Conservation (phyloP, 352 stramenopile genomes). For the Globisporangium emineosum region DNA sequence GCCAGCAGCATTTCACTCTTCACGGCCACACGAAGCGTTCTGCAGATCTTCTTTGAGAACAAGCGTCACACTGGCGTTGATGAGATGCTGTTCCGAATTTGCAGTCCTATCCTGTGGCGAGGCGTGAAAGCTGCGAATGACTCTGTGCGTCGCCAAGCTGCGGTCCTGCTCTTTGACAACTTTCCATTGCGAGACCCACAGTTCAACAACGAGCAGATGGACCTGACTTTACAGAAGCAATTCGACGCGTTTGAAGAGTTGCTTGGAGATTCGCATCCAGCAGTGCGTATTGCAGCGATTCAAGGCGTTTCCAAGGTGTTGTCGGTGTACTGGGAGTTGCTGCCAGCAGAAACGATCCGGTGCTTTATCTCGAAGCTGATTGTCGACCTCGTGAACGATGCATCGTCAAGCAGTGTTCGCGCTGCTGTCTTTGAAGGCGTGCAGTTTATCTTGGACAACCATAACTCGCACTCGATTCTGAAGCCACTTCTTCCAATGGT, state of each 20-base stretch:
- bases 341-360: conserved; percentile 76
- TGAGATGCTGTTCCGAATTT: conserved; percentile 82
- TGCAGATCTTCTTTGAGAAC: conserved; percentile 87
- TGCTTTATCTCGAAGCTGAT: conserved; percentile 81
- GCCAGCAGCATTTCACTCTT: conserved; percentile 67
- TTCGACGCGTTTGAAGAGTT: conserved; percentile 83
- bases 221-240: conserved; percentile 74
- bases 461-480: conserved; percentile 80
- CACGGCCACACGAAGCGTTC: conserved; percentile 52
- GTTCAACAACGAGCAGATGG: conserved; percentile 76
- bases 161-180: conserved; percentile 81
- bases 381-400: conserved; percentile 81
- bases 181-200: conserved; percentile 77
- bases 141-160: conserved; percentile 76
- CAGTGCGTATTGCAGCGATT: conserved; percentile 73
- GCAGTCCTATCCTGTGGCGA: conserved; percentile 83
- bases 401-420: conserved; percentile 68
- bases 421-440: conserved; percentile 82
- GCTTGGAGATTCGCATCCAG: conserved; percentile 68
- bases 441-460: conserved; percentile 85
- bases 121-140: conserved; percentile 82
- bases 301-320: conserved; percentile 81
- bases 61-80: conserved; percentile 79
- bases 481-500: conserved; percentile 84
- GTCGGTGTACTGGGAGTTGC: conserved; percentile 82